Evolutionary conservation across 805 yeast genomes (phyloP).

Genomic region (Kregervanrija fluxuum): DNA sequence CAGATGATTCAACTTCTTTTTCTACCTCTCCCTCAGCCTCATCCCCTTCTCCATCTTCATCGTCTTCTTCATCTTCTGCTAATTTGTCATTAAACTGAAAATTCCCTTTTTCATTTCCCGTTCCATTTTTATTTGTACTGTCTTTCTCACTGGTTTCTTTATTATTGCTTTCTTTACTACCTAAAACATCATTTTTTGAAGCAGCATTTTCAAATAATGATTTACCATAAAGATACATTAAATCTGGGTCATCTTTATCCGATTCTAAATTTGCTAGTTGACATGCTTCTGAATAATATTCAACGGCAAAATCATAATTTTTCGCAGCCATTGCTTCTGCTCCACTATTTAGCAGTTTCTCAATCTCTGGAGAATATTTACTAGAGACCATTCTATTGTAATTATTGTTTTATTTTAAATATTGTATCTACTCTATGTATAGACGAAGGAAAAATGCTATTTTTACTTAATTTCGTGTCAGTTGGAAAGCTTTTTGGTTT

Average conservation of each 20-base stretch:
- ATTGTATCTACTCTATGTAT: no score
- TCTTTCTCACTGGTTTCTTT: constrained; percentile 22
- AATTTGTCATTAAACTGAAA: constrained; percentile 33
- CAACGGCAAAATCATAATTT: constrained; percentile 62
- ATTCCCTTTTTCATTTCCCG: constrained; percentile 10
- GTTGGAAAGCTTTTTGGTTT: no score
- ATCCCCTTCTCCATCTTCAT: constrained; percentile 25
- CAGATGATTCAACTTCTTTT: constrained; percentile 17
- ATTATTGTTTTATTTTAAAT: no score
- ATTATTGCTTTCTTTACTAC: constrained; percentile 30
- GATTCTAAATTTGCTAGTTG: constrained; percentile 40
- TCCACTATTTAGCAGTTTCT: constrained; percentile 49
- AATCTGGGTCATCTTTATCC: constrained; percentile 66
- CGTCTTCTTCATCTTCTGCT: constrained; percentile 30
- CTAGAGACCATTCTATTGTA: not conserved
- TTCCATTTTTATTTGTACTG: constrained; percentile 5
- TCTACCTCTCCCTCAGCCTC: constrained; percentile 22
- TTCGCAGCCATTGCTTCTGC: constrained; percentile 57
- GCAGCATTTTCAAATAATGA: constrained; percentile 75
- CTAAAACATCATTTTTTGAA: constrained; percentile 66
- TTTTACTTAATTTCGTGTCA: no score
- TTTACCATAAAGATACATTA: constrained; percentile 70
- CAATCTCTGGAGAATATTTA: constrained; percentile 33
- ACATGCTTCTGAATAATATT: constrained; percentile 69
- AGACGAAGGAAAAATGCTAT: no score